Percentiles rank a stretch among this genome's conserved stretches.
Conservation (phyloP, 1,139 yeast species). For the Pichia sp. region DNA sequence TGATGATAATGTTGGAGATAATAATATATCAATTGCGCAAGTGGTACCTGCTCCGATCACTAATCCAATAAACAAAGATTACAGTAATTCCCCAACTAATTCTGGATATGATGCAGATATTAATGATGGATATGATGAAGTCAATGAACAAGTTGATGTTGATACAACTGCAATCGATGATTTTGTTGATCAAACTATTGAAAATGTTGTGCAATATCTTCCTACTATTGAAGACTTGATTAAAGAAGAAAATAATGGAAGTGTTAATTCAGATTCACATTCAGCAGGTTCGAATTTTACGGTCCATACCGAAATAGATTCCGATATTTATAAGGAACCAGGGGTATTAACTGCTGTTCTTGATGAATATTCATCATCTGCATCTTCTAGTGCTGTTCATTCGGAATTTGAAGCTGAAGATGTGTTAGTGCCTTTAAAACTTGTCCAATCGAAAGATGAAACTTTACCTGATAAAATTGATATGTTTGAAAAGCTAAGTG, state of each 20-base stretch:
- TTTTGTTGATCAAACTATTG: background rate
- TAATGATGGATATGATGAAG: too few species aligned
- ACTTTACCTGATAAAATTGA: conserved; percentile 25
- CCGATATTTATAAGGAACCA: conserved; percentile 6
- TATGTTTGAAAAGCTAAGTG: conserved; percentile 27
- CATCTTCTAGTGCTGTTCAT: conserved; percentile 7
- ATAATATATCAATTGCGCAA: too few species aligned
- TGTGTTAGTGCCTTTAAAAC: background rate
- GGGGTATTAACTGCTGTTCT: conserved; percentile 14
- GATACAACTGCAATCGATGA: background rate
- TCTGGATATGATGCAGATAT: background rate
- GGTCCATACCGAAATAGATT: too few species aligned
- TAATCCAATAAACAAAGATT: too few species aligned
- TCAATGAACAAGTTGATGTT: background rate
- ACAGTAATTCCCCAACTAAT: too few species aligned
- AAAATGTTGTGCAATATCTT: background rate
- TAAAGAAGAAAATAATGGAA: too few species aligned
- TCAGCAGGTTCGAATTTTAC: too few species aligned
- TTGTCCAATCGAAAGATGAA: conserved; percentile 5
- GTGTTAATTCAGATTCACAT: too few species aligned
- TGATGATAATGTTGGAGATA: background rate
- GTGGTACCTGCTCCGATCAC: too few species aligned
- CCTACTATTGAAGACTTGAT: too few species aligned
- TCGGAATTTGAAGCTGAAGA: conserved; percentile 5
- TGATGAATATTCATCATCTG: conserved; percentile 15